A percentile compares a stretch with the other conserved stretches of the same genome.
These are phyloP conservation scores for Cicer chorassanicum DNA, from an alignment of 306 rosid species.

Conservation along the genomic window DNA sequence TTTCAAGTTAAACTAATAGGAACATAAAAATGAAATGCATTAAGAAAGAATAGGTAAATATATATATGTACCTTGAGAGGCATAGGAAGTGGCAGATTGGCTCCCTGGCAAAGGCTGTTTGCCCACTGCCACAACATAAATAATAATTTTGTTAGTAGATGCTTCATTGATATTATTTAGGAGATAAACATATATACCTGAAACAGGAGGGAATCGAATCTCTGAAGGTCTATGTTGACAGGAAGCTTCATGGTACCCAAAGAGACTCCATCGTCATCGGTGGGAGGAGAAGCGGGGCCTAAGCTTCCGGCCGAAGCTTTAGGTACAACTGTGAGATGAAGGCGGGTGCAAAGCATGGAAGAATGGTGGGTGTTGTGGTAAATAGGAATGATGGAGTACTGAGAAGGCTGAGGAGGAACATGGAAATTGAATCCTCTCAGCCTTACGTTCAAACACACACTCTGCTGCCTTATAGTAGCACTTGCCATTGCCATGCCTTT, in stretches of 20 bases:
- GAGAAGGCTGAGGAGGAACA: conserved; percentile 33
- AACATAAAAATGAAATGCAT: conserved; percentile 8
- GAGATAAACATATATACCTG: conserved; percentile 53
- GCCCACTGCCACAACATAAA: conserved; percentile 76
- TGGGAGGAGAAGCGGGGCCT: conserved; percentile 23
- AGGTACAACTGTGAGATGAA: conserved; percentile 32
- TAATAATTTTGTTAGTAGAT: not conserved
- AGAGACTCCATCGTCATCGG: conserved; percentile 68
- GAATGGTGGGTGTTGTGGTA: conserved; percentile 24
- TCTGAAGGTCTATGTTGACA: conserved; percentile 57
- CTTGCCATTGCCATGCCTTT: conserved; percentile 54
- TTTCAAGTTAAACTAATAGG: not conserved
- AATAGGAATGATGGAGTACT: conserved; percentile 27
- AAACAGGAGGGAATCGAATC: conserved; percentile 75
- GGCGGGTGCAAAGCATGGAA: conserved; percentile 36
- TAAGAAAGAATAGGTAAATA: not conserved
- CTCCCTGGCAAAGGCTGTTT: conserved; percentile 93
- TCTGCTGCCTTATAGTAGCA: conserved; percentile 45
- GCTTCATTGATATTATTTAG: not conserved
- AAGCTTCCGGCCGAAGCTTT: conserved; percentile 55
- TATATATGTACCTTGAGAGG: conserved; percentile 76
- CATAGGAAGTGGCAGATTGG: conserved; percentile 79
- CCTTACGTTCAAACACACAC: conserved; percentile 17
- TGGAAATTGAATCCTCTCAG: conserved; percentile 42
- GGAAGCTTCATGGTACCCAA: conserved; percentile 89